Base-by-base conservation (phyloP, 345 rosid genomes). In the Boechera divaricarpa region DNA sequence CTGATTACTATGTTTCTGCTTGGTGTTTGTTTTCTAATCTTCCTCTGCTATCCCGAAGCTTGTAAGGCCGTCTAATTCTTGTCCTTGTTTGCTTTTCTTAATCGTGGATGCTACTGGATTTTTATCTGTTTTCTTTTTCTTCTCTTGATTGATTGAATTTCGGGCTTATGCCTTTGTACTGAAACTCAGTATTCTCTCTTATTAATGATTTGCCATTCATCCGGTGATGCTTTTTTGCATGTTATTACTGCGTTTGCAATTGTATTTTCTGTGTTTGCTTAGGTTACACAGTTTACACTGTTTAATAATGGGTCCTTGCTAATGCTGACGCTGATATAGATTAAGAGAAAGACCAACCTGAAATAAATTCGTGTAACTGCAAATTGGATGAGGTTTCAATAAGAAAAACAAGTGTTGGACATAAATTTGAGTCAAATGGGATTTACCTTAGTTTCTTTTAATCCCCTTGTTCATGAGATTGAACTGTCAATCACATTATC, bases 11-110 rank as follows among this genome's bases (percentile, higher is more conserved):
- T 84, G 90, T 80, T 24, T 85, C 83, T 81, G 28, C 48, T 57
- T 70, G 36, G 71, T 84, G 86, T 72, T 77, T 87, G 76, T 81
- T 66, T 82, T 74, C 79, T 81, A 79, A 78, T 83, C 77, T 81
- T 64, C 63, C 57, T 77, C 36, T 70, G 65, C 58, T 47, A 35
- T 63, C 64, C 73, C 51, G 63, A 38, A 78, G 81, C 69, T 76
- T 82, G 69, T 73, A 83, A 89, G 85, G 80, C 13, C 80, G 71
- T 70, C 66, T 80, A 82, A 82, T 86, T 87, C 81, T 82, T 83
- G 83, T 74, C 84, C 82, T 74, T 82, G 74, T 79, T 70, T 70
- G 75, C 76, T 62, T 39, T 80, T 74, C 61, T 83, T 75, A 69
- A 82, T 81, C 79, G 74, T 78, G 84, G 79, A 79, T 81, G 77